A percentile compares a stretch with the other conserved stretches of the same genome.
Evolutionary conservation across 1,139 yeast species (phyloP).

Genomic region (Nakaseomyces uthaithaninus): DNA sequence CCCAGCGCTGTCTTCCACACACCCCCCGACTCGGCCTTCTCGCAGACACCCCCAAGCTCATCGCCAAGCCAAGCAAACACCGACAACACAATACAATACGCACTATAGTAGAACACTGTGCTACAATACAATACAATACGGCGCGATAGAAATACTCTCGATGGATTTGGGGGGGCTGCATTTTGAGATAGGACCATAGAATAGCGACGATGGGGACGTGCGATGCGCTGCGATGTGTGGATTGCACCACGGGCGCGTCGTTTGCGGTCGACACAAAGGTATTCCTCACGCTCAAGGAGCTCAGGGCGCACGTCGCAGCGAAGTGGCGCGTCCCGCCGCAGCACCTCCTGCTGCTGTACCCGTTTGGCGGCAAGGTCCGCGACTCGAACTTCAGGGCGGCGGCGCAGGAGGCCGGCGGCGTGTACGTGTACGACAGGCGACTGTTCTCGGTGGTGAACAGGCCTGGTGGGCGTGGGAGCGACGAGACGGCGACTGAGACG

Average conservation of each 20-base stretch:
- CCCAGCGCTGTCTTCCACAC: too few species aligned
- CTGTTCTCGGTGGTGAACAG: slow-evolving; percentile 35
- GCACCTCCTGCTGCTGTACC: slow-evolving; percentile 51
- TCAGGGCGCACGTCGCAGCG: slow-evolving; percentile 40
- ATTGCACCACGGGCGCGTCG: slow-evolving; percentile 1
- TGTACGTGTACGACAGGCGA: slow-evolving; percentile 54
- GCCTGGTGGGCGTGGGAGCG: slow-evolving; percentile 10
- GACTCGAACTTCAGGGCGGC: slow-evolving; percentile 34
- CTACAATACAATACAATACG: too few species aligned
- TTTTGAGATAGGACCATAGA: too few species aligned
- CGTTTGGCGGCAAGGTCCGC: slow-evolving; percentile 57
- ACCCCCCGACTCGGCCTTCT: too few species aligned
- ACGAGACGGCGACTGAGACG: neutral
- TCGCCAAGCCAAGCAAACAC: too few species aligned
- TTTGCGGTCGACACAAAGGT: slow-evolving; percentile 16
- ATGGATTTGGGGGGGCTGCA: too few species aligned
- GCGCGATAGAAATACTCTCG: too few species aligned
- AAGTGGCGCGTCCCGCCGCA: slow-evolving; percentile 38
- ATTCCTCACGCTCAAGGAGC: slow-evolving; percentile 37
- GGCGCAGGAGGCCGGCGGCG: slow-evolving; percentile 29
- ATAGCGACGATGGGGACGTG: neutral
- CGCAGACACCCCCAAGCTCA: too few species aligned
- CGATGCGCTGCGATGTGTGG: slow-evolving; percentile 1
- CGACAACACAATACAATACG: too few species aligned
- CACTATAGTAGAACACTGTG: too few species aligned